Evolutionary conservation across 1,284 basidiomycete genomes (phyloP).

Genomic region (Ganoderma boninense): DNA sequence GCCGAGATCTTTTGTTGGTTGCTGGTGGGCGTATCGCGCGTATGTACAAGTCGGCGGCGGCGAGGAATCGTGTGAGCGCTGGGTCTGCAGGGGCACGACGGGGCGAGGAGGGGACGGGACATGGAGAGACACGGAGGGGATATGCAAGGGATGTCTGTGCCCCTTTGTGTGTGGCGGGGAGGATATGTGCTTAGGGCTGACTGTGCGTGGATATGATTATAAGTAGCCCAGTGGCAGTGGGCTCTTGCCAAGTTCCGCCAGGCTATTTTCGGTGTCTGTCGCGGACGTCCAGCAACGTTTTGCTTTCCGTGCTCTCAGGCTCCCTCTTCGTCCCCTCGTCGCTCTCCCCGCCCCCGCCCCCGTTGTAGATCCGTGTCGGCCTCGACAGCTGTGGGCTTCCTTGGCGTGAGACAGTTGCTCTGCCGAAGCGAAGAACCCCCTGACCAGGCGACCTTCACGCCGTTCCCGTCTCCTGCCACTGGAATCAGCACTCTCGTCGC

Average conservation of each 20-base stretch:
- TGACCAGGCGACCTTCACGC: constrained; percentile 26
- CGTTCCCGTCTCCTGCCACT: constrained; percentile 13
- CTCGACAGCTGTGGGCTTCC: constrained; percentile 16
- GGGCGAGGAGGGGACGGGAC: not conserved
- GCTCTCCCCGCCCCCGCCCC: not conserved
- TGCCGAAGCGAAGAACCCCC: constrained; percentile 30
- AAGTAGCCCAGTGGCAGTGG: not conserved
- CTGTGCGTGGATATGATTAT: not conserved
- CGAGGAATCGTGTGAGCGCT: not conserved
- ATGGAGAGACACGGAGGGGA: not conserved
- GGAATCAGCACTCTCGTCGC: not conserved
- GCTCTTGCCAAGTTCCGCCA: not conserved
- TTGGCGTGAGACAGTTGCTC: constrained; percentile 40
- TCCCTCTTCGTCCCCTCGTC: constrained; percentile 9
- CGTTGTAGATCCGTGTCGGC: not conserved
- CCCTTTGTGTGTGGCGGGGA: not conserved
- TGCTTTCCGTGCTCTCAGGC: constrained; percentile 8
- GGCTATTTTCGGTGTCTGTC: constrained; percentile 6
- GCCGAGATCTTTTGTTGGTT: not conserved
- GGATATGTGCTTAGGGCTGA: not conserved
- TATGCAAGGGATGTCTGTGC: not conserved
- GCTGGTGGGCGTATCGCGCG: not conserved
- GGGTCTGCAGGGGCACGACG: not conserved
- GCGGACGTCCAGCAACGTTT: constrained; percentile 10
- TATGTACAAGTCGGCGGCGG: not conserved